Conservation (phyloP, 148 eudicot species). For the Pharnaceum exiguum region DNA sequence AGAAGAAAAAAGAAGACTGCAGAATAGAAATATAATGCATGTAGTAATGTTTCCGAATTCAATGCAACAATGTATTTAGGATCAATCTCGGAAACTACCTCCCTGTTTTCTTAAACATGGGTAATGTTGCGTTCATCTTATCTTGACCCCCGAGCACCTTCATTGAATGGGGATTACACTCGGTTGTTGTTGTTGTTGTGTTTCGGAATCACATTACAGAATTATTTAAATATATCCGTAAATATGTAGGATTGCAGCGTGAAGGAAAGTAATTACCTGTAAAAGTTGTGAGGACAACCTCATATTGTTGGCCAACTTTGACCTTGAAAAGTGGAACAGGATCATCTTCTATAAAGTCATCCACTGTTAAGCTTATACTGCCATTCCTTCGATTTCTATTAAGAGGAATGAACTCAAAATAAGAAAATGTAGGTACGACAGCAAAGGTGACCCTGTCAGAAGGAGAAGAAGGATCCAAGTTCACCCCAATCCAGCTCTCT, state of each 20-base stretch:
- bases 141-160: too few species aligned
- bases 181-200: too few species aligned
- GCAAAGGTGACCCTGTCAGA: conserved; percentile 55
- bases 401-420: conserved; percentile 77
- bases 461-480: conserved; percentile 48
- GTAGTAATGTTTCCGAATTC: too few species aligned
- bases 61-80: too few species aligned
- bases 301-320: conserved; percentile 64
- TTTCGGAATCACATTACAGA: not conserved
- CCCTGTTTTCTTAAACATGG: too few species aligned
- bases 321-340: conserved; percentile 58
- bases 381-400: conserved; percentile 18
- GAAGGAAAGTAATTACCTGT: conserved; percentile 35
- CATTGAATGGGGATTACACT: too few species aligned
- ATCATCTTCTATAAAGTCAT: conserved; percentile 57
- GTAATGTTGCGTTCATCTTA: too few species aligned
- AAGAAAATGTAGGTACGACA: conserved; percentile 55
- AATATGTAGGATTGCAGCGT: not conserved
- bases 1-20: too few species aligned
- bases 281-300: conserved; percentile 67
- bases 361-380: not conserved
- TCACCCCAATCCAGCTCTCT: conserved; percentile 83
- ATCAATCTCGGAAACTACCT: too few species aligned
- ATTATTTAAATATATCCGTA: not conserved
- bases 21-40: too few species aligned